Evolutionary conservation across 2,329 filamentous ascomycete genomes (phyloP), one percentile per base, ranked within the genome.

Genomic region (Colletotrichum sp.): DNA sequence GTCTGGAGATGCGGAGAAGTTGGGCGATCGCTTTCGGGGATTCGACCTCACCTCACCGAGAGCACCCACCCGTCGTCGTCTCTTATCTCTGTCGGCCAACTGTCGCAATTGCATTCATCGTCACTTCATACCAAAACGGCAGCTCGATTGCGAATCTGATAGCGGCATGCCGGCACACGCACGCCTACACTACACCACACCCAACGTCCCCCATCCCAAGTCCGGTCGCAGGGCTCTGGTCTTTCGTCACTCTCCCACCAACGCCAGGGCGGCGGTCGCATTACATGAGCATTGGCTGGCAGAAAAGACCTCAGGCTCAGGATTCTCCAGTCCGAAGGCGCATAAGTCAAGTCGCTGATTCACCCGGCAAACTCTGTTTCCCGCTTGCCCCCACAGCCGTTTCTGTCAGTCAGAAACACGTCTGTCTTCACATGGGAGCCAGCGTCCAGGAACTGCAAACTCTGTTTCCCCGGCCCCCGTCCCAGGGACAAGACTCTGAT

Each of bases 331-430:
- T 13, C 65, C 44, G 65, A 28, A 63, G 70, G 73, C 44, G 73
- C 73, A 73, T 69, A 73, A 73, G 70, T 76, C 70, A 34, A 49
- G 57, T 59, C 73, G 64, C 70, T 73, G 73, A 76, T 76, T 76
- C 70, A 76, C 44, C 70, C 34, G 32, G 73, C 70, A 76, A 76
- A 76, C 70, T 76, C 36, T 76, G 39, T 69, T 73, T 65, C 16
- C 49, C 49, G 59, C 64, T 18, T 73, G 28, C 64, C 49, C 69
- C 73, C 73, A 76, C 59, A 69, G 49, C 73, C 73, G 64, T 73
- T 73, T 76, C 69, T 76, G 69, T 76, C 69, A 65, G 70, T 69
- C 70, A 52, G 59, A 73, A 68, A 73, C 64, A 76, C 57, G 21
- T 60, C 26, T 66, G 59, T 69, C 64, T 76, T 76, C 73, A 73